These are phyloP conservation scores for Phylloporus sp. DNA, from an alignment of 768 basidiomycete species.

Conservation along the genomic window DNA sequence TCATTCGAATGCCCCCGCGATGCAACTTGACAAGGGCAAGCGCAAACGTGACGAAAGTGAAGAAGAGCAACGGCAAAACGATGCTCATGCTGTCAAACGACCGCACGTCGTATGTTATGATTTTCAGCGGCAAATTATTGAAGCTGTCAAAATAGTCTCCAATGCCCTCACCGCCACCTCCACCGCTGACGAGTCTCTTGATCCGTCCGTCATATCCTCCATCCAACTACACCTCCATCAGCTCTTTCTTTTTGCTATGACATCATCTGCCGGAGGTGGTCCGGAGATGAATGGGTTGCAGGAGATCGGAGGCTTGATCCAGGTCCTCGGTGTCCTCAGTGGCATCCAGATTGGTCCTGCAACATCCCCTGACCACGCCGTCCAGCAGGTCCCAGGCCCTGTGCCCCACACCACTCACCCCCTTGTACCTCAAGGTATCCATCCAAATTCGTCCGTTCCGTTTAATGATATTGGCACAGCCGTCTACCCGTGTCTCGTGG, in stretches of 20 bases:
- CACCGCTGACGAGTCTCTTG: conserved; percentile 40
- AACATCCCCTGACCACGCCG: conserved; percentile 27
- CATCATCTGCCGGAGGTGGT: conserved; percentile 54
- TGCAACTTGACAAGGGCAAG: conserved; percentile 69
- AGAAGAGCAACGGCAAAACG: conserved; percentile 26
- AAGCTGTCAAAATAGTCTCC: conserved; percentile 57
- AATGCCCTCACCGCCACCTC: conserved; percentile 42
- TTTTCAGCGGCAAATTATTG: conserved; percentile 53
- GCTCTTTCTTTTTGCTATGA: conserved; percentile 74
- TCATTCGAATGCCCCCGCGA: conserved; percentile 58
- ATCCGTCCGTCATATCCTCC: conserved; percentile 60
- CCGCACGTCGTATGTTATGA: conserved; percentile 42
- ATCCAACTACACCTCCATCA: conserved; percentile 73
- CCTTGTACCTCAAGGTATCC: conserved; percentile 25
- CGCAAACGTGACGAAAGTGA: conserved; percentile 62
- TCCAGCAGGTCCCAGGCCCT: conserved; percentile 27
- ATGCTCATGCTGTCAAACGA: conserved; percentile 39
- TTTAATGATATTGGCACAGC: conserved; percentile 61
- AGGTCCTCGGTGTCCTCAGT: conserved; percentile 76
- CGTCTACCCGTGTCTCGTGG: conserved; percentile 73
- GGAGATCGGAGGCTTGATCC: conserved; percentile 77
- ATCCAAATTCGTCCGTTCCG: conserved; percentile 23
- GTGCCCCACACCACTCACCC: conserved; percentile 32
- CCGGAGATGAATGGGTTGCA: conserved; percentile 56
- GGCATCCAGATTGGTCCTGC: conserved; percentile 62